Percentiles rank a stretch among this genome's conserved stretches.
These are phyloP conservation scores for Dichotomocladium elegans DNA, from an alignment of 371 early-diverging fungal genomes.

Conservation along the genomic window DNA sequence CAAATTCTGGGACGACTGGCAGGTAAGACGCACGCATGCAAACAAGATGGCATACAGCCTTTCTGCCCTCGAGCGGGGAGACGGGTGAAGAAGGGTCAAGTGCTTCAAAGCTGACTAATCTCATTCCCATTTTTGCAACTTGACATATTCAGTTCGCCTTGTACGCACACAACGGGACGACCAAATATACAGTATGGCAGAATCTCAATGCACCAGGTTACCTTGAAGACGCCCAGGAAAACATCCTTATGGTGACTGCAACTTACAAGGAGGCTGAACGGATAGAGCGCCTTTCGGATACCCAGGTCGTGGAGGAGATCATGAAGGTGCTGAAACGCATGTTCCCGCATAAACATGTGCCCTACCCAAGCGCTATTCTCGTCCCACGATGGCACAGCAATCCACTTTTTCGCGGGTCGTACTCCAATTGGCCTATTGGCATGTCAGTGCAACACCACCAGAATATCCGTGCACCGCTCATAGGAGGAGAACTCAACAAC, in stretches of 20 bases:
- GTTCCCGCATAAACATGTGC: constrained; percentile 16
- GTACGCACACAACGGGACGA: constrained; percentile 31
- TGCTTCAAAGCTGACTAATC: too few species aligned
- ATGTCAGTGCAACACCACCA: constrained; percentile 37
- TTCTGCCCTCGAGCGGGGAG: too few species aligned
- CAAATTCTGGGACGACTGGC: constrained; percentile 45
- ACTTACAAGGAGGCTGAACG: constrained; percentile 35
- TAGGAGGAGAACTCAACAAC: neutral
- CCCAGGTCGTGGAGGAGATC: constrained; percentile 21
- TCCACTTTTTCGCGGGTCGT: constrained; percentile 43
- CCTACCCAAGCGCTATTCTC: constrained; percentile 23
- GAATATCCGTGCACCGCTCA: constrained; percentile 39
- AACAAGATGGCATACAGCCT: neutral
- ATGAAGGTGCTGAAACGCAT: constrained; percentile 25
- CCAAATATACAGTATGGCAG: constrained; percentile 43
- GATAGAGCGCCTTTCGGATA: constrained; percentile 30
- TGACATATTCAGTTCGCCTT: constrained; percentile 29
- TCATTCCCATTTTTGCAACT: too few species aligned
- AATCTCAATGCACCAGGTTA: constrained; percentile 42
- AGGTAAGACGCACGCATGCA: constrained; percentile 15
- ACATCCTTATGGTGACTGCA: constrained; percentile 40
- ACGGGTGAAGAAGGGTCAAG: too few species aligned
- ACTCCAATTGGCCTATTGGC: constrained; percentile 51
- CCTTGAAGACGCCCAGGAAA: constrained; percentile 6
- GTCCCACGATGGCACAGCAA: constrained; percentile 43